Evolutionary conservation across 768 basidiomycete species (phyloP), one percentile per base, ranked within the genome.

Genomic region (Symmetrospora coprosmae): DNA sequence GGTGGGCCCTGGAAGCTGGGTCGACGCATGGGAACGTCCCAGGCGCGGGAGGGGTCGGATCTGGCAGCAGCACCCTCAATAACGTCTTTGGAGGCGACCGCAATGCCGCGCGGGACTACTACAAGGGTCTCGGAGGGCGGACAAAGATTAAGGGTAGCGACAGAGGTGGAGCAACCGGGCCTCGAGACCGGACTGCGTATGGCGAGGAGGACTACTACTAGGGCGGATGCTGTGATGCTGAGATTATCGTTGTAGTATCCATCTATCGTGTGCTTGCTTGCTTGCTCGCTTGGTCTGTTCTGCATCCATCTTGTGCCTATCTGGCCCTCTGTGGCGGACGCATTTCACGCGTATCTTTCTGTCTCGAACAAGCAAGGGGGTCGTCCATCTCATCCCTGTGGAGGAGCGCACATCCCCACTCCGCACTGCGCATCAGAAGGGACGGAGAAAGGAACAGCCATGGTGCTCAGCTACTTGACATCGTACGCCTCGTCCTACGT

Each of bases 61-160:
- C n/a, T n/a, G n/a, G n/a, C n/a, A n/a, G n/a, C n/a, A n/a, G n/a
- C n/a, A n/a, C n/a, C n/a, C n/a, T n/a, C n/a, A n/a, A n/a, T n/a
- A n/a, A n/a, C n/a, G n/a, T n/a, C n/a, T 50, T 50, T 50, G 37
- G 34, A 5, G 23, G 55, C 16, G 63, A 64, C 49, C 67, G 66
- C 41, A 61, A 47, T n/a, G 66, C 60, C 2, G 66, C 66, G 61
- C 45, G 68, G 28, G 64, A 63, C 34, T 69, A 61, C 41, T 69
- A 69, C 66, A 69, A 69, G 65, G 66, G 64, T 25, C 28, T 43
- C 17, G 16, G 47, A 64, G 68, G 53, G 59, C 30, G 49, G 63
- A 2, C 43, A 51, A 27, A 68, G 64, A 41, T 67, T 61, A 43
- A 68, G 65, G 51, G 59, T 53, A 65, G 65, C 38, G 64, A 55